Base-by-base conservation (phyloP, 495 filamentous ascomycete genomes). In the Jackrogersella minutella region DNA sequence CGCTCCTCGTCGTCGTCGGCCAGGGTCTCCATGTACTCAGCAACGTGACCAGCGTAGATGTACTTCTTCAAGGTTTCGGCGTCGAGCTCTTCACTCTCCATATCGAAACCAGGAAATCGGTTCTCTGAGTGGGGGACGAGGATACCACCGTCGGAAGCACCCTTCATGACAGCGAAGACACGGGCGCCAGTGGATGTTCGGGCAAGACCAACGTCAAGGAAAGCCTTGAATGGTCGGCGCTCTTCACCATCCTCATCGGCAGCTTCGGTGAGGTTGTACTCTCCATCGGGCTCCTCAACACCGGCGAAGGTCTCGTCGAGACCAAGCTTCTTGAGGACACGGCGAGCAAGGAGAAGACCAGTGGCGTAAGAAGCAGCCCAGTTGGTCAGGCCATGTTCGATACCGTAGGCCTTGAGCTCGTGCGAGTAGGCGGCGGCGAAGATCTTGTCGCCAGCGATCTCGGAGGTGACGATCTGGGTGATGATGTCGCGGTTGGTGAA, bases 401-500 rank as follows among this genome's bases (percentile, higher is more conserved):
- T 93, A 69, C 95, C 95, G 83, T 98, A 99, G 78, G 87, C 87
- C 84, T 90, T 90, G 71, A 99, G 91, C 84, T 99, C 95, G 87
- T 99, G 95, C 69, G 90, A 86, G 90, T 99, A 99, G 77, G 95
- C 95, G 49, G 91, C 79, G 79, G 80, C 79, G 80, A 98, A 90
- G 78, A 99, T 88, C 87, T 97, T 98, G 88, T 99, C 95, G 73
- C 95, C 95, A 74, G 84, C 87, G 84, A 99, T 91, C 85, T 99
- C 95, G 46, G 96, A 96, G 80, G 86, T 91, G 81, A 98, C 86
- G 81, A 99, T 95, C 84, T 99, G 95, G 81, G 87, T 88, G 84
- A 99, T 88, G 86, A 99, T 96, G 84, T 99, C 95, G 78, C 92
- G 91, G 88, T 98, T 98, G 88, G 96, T 97, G 91, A 99, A 99